Evolutionary conservation across 495 filamentous ascomycete species (phyloP), one percentile per base, ranked within the genome.

Genomic region (Hyaloscypha hepaticicola): DNA sequence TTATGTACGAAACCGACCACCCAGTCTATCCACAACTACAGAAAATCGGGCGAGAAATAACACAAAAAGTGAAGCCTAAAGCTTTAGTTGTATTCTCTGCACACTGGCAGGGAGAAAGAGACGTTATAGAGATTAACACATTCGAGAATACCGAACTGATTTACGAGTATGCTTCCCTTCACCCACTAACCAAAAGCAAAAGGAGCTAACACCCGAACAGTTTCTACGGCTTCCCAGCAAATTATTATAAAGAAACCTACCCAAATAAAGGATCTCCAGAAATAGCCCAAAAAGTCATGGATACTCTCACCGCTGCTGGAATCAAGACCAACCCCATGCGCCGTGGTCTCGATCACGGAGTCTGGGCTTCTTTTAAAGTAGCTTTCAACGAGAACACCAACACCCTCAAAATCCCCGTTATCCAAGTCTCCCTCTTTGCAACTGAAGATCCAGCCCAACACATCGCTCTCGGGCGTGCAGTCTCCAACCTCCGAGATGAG

Each of bases 21-120:
- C 90, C 90, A 6, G 91, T 85, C 58, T 92, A 93, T 71, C 68
- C 72, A n/a, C 75, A 89, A 60, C 82, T 96, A 7, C 82, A 85
- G 50, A 66, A 76, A 16, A 86, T 95, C 56, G 92, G 92, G 28
- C 79, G 74, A 8, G 91, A 96, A 70, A 96, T 96, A 70, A 93
- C 90, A 0, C 80, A 85, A 28, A 88, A 87, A 70, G 86, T 94
- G 33, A 89, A 90, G 71, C 91, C 91, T 22, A 87, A 85, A 61
- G 92, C 91, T 19, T 81, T 95, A 16, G 88, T 96, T 12, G 90
- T 96, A 14, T 91, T 96, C 74, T 93, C 90, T 12, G 92, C 90
- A 26, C 91, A 96, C 76, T 96, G 92, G 92, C 87, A 93, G 75
- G 83, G 79, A 25, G 77, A 77, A 1, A 72, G 72, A 33, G 76